Conservation (phyloP, 225 moss, liverwort and hornwort genomes). For the Anthoceros angustus region DNA sequence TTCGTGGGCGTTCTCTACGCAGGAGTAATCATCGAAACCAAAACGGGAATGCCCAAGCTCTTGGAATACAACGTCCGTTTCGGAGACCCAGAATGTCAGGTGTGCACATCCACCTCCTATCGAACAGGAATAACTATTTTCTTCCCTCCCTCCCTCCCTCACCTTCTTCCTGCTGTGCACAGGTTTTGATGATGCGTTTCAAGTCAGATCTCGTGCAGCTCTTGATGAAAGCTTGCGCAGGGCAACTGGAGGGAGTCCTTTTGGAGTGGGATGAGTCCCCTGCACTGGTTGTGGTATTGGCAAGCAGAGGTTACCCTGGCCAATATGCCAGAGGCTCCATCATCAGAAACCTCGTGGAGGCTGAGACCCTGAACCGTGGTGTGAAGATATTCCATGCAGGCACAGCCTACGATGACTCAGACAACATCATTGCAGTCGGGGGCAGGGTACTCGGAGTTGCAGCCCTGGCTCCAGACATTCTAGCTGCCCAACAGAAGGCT, state of each 20-base stretch:
- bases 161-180: neutral
- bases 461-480: conserved; percentile 48
- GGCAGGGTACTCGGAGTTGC: conserved; percentile 71
- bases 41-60: conserved; percentile 70
- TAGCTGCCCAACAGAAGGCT: conserved; percentile 52
- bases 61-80: conserved; percentile 96
- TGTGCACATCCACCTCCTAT: neutral
- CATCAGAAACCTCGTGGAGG: conserved; percentile 48
- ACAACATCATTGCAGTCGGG: conserved; percentile 54
- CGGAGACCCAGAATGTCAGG: conserved; percentile 92
- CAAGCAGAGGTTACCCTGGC: conserved; percentile 73
- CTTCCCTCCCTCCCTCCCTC: neutral
- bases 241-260: conserved; percentile 37
- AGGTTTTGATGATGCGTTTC: conserved; percentile 55
- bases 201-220: conserved; percentile 67
- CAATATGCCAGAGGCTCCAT: conserved; percentile 36
- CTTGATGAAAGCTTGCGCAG: conserved; percentile 54
- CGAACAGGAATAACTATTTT: neutral
- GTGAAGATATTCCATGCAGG: conserved; percentile 81
- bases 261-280: conserved; percentile 56
- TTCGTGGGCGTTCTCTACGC: conserved; percentile 77
- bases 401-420: conserved; percentile 34
- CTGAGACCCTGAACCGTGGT: conserved; percentile 27
- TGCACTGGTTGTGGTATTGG: conserved; percentile 82
- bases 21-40: conserved; percentile 76